A percentile compares a stretch with the other conserved stretches of the same genome.
Evolutionary conservation across 2,329 filamentous ascomycete species (phyloP).

Genomic region (Paecilomyces niveus): DNA sequence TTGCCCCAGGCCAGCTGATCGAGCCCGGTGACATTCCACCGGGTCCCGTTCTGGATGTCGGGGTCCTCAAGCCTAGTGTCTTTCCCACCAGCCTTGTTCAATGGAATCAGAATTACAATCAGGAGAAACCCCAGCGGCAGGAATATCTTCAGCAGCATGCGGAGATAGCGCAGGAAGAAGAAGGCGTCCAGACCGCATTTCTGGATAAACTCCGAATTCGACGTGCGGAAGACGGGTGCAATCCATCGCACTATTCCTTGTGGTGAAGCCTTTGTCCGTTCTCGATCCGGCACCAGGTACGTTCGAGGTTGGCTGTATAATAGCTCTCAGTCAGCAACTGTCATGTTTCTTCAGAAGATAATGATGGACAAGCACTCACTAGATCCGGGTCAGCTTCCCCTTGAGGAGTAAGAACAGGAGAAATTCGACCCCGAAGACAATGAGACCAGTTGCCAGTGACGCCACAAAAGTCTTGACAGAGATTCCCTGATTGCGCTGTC

Average conservation of each 20-base stretch:
- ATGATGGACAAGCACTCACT: constrained; percentile 47
- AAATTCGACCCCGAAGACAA: constrained; percentile 57
- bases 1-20: constrained; percentile 87
- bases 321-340: constrained; percentile 2
- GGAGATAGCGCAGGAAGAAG: constrained; percentile 89
- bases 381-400: constrained; percentile 73
- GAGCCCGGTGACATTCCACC: constrained; percentile 55
- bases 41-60: constrained; percentile 27
- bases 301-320: constrained; percentile 65
- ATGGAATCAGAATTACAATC: constrained; percentile 74
- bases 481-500: constrained; percentile 28
- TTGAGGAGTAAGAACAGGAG: constrained; percentile 68
- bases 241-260: constrained; percentile 49
- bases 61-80: constrained; percentile 47
- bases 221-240: constrained; percentile 57
- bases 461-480: constrained; percentile 52
- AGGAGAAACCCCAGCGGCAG: constrained; percentile 71
- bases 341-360: background rate
- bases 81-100: constrained; percentile 70
- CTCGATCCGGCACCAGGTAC: constrained; percentile 76
- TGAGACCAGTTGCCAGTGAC: constrained; percentile 55
- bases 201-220: constrained; percentile 77
- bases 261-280: constrained; percentile 71
- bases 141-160: constrained; percentile 84
- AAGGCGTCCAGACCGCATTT: constrained; percentile 96